Base-by-base conservation (phyloP, 345 rosid species). In the Lepidium didymum region DNA sequence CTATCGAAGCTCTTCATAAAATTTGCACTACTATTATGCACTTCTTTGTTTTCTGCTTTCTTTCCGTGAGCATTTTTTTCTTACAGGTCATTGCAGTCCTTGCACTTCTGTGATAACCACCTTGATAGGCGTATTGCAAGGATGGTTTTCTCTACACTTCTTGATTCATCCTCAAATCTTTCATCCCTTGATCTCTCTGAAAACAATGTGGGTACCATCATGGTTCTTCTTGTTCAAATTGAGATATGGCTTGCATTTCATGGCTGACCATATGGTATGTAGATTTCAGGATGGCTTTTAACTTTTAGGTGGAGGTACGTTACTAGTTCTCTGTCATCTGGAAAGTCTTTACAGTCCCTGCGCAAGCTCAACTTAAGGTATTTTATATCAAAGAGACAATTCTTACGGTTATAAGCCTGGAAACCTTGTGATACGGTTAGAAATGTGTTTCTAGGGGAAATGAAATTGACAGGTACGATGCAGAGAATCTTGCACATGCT, bases 251-350 rank as follows among this genome's bases (percentile, higher is more conserved):
- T 51, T 41, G 43, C 37, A 67, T 68, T 55, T 6, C 34, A 34
- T 52, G 40, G 59, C 68, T 61, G 62, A 44, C 62, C n/a, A 63
- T 41, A 62, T 33, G n/a, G 52, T 25, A 35, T 35, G 45, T 77
- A 91, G 96, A 82, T 93, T 70, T 62, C 88, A 72, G 96, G 99
- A 64, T 88, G 96, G 96, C 91, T 91, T 57, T 80, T 83, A 62
- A 75, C 79, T 80, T 81, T 85, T 65, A 62, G 77, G 75, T 25
- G 75, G 83, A 82, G 79, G 74, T 76, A 72, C 56, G 40, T 76
- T 52, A 52, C 64, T 69, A 70, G 64, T 18, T 50, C 69, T 44
- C 55, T 49, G 60, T 45, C 64, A 59, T 56, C 47, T 11, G 74
- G 73, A 62, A 82, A 80, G 67, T 83, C 82, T 78, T 77, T 91